Percentiles rank a stretch among this genome's conserved stretches.
Evolutionary conservation across 805 yeast genomes (phyloP).

Genomic region (Pichia kluyveri): DNA sequence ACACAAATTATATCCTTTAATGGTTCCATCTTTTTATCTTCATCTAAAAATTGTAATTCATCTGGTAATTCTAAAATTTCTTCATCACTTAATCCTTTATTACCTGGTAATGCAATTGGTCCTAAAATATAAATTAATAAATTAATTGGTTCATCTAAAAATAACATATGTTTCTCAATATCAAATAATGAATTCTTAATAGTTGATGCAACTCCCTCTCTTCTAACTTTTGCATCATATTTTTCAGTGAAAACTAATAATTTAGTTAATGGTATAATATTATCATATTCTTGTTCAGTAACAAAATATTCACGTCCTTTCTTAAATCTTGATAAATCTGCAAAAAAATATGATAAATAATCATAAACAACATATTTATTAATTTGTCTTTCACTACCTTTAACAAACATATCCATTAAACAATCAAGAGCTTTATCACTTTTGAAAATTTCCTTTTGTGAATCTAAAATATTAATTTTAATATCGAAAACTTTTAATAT

Average conservation of each 20-base stretch:
- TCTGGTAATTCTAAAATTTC: conserved; percentile 86
- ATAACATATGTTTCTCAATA: conserved; percentile 49
- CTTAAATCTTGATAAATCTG: conserved; percentile 74
- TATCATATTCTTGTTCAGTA: conserved; percentile 63
- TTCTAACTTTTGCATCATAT: conserved; percentile 65
- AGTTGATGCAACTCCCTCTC: conserved; percentile 90
- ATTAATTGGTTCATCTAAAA: conserved; percentile 58
- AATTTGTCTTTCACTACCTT: conserved; percentile 64
- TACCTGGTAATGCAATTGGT: conserved; percentile 65
- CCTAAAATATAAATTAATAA: conserved; percentile 72
- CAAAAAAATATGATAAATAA: conserved; percentile 79
- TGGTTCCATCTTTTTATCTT: conserved; percentile 72
- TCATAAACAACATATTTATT: conserved; percentile 72
- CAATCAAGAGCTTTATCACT: conserved; percentile 61
- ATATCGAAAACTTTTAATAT: conserved; percentile 44
- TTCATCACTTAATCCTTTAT: conserved; percentile 57
- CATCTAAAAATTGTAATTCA: conserved; percentile 70
- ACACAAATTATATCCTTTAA: conserved; percentile 51
- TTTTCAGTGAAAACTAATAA: conserved; percentile 75
- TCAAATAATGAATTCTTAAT: conserved; percentile 87
- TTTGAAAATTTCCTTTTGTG: conserved; percentile 42
- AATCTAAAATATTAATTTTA: conserved; percentile 20
- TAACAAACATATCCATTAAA: conserved; percentile 81
- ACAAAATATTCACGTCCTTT: conserved; percentile 73
- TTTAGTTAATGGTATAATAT: conserved; percentile 72